These are phyloP conservation scores for Stagonosporopsis tanaceti DNA, from an alignment of 2,329 filamentous ascomycete genomes.

Conservation along the genomic window DNA sequence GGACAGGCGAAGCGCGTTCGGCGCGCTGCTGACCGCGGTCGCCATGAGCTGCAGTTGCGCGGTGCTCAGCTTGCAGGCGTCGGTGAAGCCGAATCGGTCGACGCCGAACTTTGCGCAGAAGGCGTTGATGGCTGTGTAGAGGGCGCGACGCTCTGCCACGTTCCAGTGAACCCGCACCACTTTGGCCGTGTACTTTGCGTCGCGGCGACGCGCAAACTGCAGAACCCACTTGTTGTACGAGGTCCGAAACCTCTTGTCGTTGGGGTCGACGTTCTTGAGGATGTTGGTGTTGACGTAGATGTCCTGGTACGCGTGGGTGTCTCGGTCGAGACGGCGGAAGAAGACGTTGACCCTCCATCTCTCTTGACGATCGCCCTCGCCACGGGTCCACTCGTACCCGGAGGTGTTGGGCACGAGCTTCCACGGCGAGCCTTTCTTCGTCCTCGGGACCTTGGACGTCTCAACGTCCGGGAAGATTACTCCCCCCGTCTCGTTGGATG, in stretches of 20 bases:
- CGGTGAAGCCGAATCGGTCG: conserved; percentile 10
- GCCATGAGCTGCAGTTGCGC: conserved; percentile 15
- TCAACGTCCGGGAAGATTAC: conserved; percentile 5
- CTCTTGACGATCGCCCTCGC: background rate
- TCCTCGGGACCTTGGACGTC: conserved; percentile 1
- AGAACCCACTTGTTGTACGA: conserved; percentile 26
- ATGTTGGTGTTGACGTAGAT: conserved; percentile 10
- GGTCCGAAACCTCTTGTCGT: conserved; percentile 9
- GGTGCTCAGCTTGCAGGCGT: conserved; percentile 1
- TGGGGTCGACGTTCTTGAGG: conserved; percentile 15
- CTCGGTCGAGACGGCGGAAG: conserved; percentile 17
- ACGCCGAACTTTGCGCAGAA: conserved; percentile 15
- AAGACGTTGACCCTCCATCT: conserved; percentile 12
- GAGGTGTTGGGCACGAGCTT: background rate
- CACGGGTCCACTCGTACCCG: conserved; percentile 11
- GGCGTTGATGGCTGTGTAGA: conserved; percentile 16
- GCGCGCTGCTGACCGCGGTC: conserved; percentile 7
- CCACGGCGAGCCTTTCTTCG: conserved; percentile 2
- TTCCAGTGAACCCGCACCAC: conserved; percentile 16
- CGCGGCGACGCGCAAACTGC: conserved; percentile 21
- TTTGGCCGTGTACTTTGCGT: conserved; percentile 7
- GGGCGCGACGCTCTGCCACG: conserved; percentile 12
- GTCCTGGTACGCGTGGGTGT: conserved; percentile 13
- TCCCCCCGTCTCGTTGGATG: background rate
- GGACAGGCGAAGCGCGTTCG: background rate